Conservation (phyloP, 192 early-diverging fungal species). For the Mortierella antarctica region DNA sequence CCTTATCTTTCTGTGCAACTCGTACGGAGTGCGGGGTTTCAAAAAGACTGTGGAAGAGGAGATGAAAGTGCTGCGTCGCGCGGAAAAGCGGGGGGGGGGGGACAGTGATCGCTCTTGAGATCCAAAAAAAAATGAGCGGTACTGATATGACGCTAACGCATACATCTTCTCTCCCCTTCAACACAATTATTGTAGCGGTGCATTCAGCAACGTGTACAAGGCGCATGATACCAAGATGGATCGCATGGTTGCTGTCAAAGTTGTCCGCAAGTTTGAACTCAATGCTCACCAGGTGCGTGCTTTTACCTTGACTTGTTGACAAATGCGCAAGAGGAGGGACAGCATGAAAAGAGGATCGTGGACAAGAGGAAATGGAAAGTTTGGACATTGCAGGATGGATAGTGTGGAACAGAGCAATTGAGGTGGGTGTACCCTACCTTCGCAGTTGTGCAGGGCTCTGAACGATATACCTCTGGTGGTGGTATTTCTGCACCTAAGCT, state of each 20-base stretch:
- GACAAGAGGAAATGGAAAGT: background rate
- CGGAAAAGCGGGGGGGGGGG: too few relatives aligned
- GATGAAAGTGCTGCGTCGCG: too few relatives aligned
- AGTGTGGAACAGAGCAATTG: background rate
- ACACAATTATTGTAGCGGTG: constrained; percentile 67
- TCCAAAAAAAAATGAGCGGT: too few relatives aligned
- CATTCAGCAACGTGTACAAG: constrained; percentile 87
- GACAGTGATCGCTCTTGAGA: too few relatives aligned
- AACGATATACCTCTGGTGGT: too few relatives aligned
- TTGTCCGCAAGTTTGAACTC: constrained; percentile 80
- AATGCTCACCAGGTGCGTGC: constrained; percentile 71
- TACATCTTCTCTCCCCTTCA: background rate
- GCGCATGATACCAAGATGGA: constrained; percentile 72
- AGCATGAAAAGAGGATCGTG: background rate
- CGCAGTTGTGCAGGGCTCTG: too few relatives aligned
- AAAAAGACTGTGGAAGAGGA: too few relatives aligned
- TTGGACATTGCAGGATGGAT: background rate
- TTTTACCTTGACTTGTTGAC: background rate
- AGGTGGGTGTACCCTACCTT: background rate
- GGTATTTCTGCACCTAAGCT: too few relatives aligned
- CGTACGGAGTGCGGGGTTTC: background rate
- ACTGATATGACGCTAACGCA: background rate
- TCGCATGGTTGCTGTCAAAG: constrained; percentile 85
- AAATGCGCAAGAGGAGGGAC: background rate
- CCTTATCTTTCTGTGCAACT: background rate